Conservation (phyloP, 345 rosid genomes). For the Mangifera indica region DNA sequence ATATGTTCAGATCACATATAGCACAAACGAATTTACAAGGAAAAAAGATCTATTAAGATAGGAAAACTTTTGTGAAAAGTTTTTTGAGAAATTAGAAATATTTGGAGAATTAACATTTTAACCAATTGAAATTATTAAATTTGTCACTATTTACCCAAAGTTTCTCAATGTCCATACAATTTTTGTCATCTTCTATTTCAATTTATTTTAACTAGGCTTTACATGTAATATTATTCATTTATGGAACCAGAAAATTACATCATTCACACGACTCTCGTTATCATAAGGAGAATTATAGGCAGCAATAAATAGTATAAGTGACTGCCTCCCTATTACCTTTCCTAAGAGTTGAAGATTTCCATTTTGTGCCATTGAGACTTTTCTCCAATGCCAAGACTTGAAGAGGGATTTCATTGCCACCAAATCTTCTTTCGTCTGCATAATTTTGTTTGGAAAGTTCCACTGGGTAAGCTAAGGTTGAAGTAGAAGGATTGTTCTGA, state of each 20-base stretch:
- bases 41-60: no score
- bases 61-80: no score
- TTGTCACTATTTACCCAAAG: no score
- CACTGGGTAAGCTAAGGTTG: slow-evolving; percentile 3
- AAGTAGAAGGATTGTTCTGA: slow-evolving; percentile 14
- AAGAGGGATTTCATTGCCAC: slow-evolving; percentile 17
- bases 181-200: no score
- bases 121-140: no score
- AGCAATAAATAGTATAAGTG: slow-evolving; percentile 24
- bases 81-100: no score
- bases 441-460: slow-evolving; percentile 15
- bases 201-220: no score
- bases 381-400: slow-evolving; percentile 18
- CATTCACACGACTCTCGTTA: slow-evolving; percentile 22
- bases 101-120: no score
- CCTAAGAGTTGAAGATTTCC: not conserved
- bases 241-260: slow-evolving; percentile 26
- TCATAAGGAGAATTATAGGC: slow-evolving; percentile 30
- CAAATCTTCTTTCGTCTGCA: slow-evolving; percentile 31
- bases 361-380: slow-evolving; percentile 14
- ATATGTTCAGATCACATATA: no score
- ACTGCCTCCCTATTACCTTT: not conserved
- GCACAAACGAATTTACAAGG: no score
- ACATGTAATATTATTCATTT: not conserved
- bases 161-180: no score